Conservation (phyloP, 2,329 filamentous ascomycete genomes). For the Xylariaceae sp. region DNA sequence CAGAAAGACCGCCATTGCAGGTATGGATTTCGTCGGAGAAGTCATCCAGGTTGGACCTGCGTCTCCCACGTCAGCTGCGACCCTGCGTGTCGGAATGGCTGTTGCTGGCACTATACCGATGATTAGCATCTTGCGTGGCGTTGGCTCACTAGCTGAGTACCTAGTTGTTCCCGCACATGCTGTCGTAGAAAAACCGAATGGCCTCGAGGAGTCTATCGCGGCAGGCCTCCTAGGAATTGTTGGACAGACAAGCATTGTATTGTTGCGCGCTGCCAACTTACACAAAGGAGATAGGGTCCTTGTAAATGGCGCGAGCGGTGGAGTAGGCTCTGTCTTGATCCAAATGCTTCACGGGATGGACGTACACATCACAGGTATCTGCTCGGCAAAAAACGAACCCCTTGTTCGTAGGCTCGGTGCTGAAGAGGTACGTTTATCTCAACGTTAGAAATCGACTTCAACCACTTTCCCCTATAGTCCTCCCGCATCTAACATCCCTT, state of each 20-base stretch:
- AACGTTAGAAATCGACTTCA: background rate
- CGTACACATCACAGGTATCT: conserved; percentile 34
- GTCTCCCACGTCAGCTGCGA: conserved; percentile 1
- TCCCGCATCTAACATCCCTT: background rate
- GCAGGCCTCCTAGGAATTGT: conserved; percentile 45
- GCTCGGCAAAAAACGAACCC: conserved; percentile 32
- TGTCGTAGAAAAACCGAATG: conserved; percentile 39
- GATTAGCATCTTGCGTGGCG: conserved; percentile 37
- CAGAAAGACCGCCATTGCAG: conserved; percentile 40
- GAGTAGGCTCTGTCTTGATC: conserved; percentile 32
- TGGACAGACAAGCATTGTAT: conserved; percentile 44
- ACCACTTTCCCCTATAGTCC: background rate
- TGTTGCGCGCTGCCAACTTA: conserved; percentile 37
- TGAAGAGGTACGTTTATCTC: conserved; percentile 31
- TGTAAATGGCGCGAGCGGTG: conserved; percentile 38
- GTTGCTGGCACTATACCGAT: conserved; percentile 44
- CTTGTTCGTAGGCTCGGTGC: conserved; percentile 35
- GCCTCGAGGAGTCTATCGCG: conserved; percentile 25
- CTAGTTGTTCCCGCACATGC: conserved; percentile 42
- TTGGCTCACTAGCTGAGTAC: conserved; percentile 46
- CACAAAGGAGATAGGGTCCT: conserved; percentile 32
- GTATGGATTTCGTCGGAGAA: conserved; percentile 45
- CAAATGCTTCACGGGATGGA: conserved; percentile 33
- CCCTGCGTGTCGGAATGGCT: conserved; percentile 34
- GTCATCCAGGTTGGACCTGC: conserved; percentile 41